Evolutionary conservation across 192 early-diverging fungal species (phyloP).

Genomic region (Thoreauomyces humboldtii): DNA sequence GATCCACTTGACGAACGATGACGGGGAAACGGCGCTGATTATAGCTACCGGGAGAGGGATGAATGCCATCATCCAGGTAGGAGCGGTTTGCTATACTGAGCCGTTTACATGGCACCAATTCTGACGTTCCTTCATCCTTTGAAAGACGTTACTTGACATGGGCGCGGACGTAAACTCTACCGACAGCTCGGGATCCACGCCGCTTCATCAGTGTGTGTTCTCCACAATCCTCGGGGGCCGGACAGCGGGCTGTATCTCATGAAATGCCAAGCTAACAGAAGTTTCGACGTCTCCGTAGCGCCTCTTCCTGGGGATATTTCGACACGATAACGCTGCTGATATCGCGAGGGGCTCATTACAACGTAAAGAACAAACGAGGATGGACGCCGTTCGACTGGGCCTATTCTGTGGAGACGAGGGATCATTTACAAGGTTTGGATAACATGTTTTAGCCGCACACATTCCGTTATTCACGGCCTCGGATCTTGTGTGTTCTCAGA

Average conservation of each 20-base stretch:
- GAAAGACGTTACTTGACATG: constrained; percentile 40
- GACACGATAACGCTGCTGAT: constrained; percentile 47
- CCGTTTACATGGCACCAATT: no score
- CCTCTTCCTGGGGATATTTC: constrained; percentile 42
- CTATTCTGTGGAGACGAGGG: constrained; percentile 40
- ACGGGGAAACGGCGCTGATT: constrained; percentile 46
- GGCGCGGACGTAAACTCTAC: constrained; percentile 42
- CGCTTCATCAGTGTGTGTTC: constrained; percentile 44
- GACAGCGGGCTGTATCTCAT: no score
- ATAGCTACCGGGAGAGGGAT: constrained; percentile 40
- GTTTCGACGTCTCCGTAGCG: constrained; percentile 13
- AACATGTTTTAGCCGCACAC: neutral
- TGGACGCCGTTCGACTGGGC: constrained; percentile 53
- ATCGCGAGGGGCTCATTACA: constrained; percentile 36
- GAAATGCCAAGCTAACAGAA: neutral
- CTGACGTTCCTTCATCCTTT: no score
- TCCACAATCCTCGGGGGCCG: no score
- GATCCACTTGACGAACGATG: constrained; percentile 36
- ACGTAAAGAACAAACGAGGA: constrained; percentile 40
- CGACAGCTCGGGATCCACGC: constrained; percentile 46
- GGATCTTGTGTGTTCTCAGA: constrained; percentile 12
- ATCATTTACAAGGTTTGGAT: constrained; percentile 39
- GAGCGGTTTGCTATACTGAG: no score
- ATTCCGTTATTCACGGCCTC: no score
- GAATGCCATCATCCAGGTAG: constrained; percentile 29